Conservation (phyloP, 2,329 filamentous ascomycete genomes). For the Botrytis galanthina region DNA sequence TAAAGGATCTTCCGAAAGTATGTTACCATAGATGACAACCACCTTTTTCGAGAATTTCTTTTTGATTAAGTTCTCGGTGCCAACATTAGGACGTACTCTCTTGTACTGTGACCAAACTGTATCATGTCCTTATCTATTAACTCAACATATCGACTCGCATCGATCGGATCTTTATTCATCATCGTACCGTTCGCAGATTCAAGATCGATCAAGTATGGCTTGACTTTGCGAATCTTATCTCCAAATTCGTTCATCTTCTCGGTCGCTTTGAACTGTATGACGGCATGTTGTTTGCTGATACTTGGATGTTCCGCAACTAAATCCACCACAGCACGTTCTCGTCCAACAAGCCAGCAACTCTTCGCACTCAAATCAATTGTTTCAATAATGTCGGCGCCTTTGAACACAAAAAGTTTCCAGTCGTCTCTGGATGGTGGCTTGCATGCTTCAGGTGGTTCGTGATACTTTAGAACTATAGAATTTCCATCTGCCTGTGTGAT, state of each 20-base stretch:
- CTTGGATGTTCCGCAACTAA: constrained; percentile 84
- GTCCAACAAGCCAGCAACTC: constrained; percentile 88
- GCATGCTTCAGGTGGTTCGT: constrained; percentile 89
- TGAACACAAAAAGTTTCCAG: constrained; percentile 95
- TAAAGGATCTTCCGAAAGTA: background rate
- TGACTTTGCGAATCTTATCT: constrained; percentile 74
- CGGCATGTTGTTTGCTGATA: constrained; percentile 92
- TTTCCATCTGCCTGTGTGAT: constrained; percentile 70
- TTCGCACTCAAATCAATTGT: constrained; percentile 73
- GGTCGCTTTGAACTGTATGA: constrained; percentile 85
- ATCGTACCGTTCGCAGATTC: constrained; percentile 89
- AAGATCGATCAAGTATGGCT: constrained; percentile 88
- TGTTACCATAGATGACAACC: background rate
- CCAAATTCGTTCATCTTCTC: constrained; percentile 84
- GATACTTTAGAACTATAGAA: constrained; percentile 84
- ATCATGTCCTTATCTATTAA: constrained; percentile 85
- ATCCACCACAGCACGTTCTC: constrained; percentile 78
- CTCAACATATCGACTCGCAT: constrained; percentile 78
- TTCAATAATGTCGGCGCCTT: constrained; percentile 74
- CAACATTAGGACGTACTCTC: constrained; percentile 96
- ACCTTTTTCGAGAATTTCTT: background rate
- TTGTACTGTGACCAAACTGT: constrained; percentile 79
- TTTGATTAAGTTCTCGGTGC: constrained; percentile 39
- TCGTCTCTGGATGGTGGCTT: constrained; percentile 75
- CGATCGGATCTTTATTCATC: constrained; percentile 73